phyloP scores from a whole-genome alignment of 148 eudicot genomes.

The Cornus florida region DNA sequence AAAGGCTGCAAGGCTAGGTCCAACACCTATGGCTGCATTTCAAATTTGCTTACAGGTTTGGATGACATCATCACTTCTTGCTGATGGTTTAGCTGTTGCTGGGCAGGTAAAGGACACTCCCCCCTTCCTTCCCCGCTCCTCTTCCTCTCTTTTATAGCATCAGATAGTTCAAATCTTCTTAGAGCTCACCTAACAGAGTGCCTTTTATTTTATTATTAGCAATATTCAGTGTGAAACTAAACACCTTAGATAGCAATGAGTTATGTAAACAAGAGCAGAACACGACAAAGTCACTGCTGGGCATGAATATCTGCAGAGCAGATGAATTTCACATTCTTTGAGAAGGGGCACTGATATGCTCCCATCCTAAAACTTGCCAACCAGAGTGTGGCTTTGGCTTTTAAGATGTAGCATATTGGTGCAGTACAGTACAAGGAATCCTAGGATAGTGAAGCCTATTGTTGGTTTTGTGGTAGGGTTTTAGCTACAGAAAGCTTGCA shows the following conservation, averaged over 20 bases:
- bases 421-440: no score
- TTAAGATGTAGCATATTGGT: neutral
- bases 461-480: no score
- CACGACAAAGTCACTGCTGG: neutral
- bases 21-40: conserved; percentile 95
- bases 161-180: neutral
- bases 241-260: neutral
- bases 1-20: conserved; percentile 83
- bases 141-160: neutral
- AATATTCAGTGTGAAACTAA: neutral
- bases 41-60: conserved; percentile 96
- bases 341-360: neutral
- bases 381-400: neutral
- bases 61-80: conserved; percentile 92
- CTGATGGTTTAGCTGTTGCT: conserved; percentile 98
- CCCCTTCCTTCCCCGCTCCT: conserved; percentile 5
- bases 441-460: no score
- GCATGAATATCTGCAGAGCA: neutral
- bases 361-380: neutral
- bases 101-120: conserved; percentile 60
- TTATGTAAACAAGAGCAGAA: neutral
- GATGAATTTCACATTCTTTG: neutral
- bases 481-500: no score
- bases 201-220: neutral
- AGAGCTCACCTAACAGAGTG: neutral